Evolutionary conservation across 805 yeast species (phyloP).

Genomic region (Priceomyces haplophilus): DNA sequence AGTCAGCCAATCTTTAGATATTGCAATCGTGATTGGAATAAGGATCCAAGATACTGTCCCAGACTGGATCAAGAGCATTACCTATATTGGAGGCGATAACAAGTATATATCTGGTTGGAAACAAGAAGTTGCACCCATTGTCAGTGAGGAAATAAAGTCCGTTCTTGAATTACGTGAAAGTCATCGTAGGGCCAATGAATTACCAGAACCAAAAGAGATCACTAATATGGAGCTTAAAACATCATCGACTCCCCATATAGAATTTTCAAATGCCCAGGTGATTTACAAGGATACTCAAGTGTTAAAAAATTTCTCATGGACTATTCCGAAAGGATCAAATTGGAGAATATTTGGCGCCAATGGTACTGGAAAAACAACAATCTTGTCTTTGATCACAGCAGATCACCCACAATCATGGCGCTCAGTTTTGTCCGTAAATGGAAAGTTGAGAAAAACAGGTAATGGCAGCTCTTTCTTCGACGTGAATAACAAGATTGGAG

Average conservation of each 20-base stretch:
- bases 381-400: conserved; percentile 78
- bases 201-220: conserved; percentile 9
- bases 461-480: conserved; percentile 68
- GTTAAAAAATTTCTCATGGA: conserved; percentile 61
- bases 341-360: conserved; percentile 91
- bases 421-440: conserved; percentile 58
- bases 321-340: conserved; percentile 64
- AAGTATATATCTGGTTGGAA: conserved; percentile 48
- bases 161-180: conserved; percentile 14
- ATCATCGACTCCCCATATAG: conserved; percentile 21
- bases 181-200: conserved; percentile 4
- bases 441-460: conserved; percentile 71
- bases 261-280: conserved; percentile 62
- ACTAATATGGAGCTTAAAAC: conserved; percentile 3
- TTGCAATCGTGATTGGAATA: conserved; percentile 69
- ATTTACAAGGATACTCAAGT: conserved; percentile 62
- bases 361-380: conserved; percentile 91
- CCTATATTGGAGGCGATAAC: conserved; percentile 57
- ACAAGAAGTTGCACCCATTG: conserved; percentile 18
- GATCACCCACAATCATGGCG: conserved; percentile 98
- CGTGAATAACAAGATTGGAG: conserved; percentile 75
- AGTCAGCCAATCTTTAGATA: conserved; percentile 35
- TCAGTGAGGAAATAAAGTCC: conserved; percentile 11
- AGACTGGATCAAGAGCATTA: conserved; percentile 73
- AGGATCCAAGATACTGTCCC: conserved; percentile 77